Percentiles rank a stretch among this genome's conserved stretches.
These are phyloP conservation scores for Tardiomyces blankii DNA, from an alignment of 1,139 yeast species.

Conservation along the genomic window DNA sequence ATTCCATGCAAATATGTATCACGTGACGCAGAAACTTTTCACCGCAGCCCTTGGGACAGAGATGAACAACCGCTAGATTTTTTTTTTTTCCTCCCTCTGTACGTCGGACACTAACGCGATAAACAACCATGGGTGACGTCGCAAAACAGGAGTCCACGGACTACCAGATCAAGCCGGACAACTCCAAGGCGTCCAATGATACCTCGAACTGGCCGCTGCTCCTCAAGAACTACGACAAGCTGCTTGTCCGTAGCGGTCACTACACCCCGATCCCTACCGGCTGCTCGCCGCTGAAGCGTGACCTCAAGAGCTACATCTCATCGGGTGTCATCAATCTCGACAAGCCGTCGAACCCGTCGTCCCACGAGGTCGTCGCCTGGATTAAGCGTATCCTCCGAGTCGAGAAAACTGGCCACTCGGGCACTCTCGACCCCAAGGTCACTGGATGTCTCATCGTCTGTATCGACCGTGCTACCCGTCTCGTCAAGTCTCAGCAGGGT, in stretches of 20 bases:
- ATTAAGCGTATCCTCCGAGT: slow-evolving; percentile 88
- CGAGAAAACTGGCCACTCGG: slow-evolving; percentile 98
- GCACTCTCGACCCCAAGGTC: slow-evolving; percentile 97
- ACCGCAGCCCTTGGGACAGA: too few relatives aligned
- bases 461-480: slow-evolving; percentile 94
- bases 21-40: too few relatives aligned
- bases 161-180: slow-evolving; percentile 77
- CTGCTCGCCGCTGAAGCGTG: slow-evolving; percentile 89
- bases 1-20: too few relatives aligned
- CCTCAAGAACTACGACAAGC: slow-evolving; percentile 86
- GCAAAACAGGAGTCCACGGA: slow-evolving; percentile 24
- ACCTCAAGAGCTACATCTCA: slow-evolving; percentile 75
- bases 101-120: too few relatives aligned
- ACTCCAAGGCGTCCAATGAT: slow-evolving; percentile 61
- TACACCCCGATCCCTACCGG: slow-evolving; percentile 96
- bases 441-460: slow-evolving; percentile 92
- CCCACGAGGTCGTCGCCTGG: slow-evolving; percentile 99
- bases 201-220: slow-evolving; percentile 94
- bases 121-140: slow-evolving; percentile 3
- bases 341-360: slow-evolving; percentile 95
- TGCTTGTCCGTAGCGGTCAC: slow-evolving; percentile 90
- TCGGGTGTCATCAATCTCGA: slow-evolving; percentile 96
- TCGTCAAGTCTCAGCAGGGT: slow-evolving; percentile 98
- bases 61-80: too few relatives aligned
- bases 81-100: too few relatives aligned